Conservation (phyloP, 805 yeast species). For the Metschnikowia arizonensis region DNA sequence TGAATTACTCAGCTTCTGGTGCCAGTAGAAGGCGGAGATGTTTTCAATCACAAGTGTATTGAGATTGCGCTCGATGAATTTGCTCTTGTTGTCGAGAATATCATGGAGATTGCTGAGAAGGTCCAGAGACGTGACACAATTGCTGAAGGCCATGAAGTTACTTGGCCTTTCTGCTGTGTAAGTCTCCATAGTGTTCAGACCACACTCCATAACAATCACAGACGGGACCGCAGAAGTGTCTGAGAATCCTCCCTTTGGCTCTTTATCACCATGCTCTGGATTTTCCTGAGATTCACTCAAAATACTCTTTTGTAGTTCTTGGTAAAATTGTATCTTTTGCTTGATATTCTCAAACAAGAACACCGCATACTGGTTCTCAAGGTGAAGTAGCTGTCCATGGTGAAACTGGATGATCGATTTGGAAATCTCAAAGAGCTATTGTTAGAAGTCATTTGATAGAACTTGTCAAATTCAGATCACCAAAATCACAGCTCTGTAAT, state of each 20-base stretch:
- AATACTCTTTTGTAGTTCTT: slow-evolving; percentile 2
- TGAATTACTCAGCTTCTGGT: slow-evolving; percentile 14
- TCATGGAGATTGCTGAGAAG: slow-evolving; percentile 5
- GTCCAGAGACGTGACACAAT: slow-evolving; percentile 5
- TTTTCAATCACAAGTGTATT: slow-evolving; percentile 28
- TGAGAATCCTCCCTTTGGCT: neutral
- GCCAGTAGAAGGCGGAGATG: slow-evolving; percentile 36
- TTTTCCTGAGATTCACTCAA: neutral
- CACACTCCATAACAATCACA: slow-evolving; percentile 9
- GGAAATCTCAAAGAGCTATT: slow-evolving; percentile 7
- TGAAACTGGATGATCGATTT: slow-evolving; percentile 3
- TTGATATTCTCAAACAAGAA: slow-evolving; percentile 10
- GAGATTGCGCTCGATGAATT: slow-evolving; percentile 7
- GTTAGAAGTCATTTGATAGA: slow-evolving; percentile 1
- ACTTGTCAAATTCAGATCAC: neutral
- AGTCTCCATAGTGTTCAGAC: slow-evolving; percentile 2
- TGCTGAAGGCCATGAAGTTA: neutral
- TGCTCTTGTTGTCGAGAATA: slow-evolving; percentile 3
- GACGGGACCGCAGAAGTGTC: neutral
- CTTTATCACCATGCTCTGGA: neutral
- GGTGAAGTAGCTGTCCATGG: neutral
- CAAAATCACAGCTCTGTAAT: no score
- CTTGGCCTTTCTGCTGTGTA: neutral
- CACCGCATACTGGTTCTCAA: slow-evolving; percentile 12
- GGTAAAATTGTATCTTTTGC: slow-evolving; percentile 12